These are phyloP conservation scores for Beta macrorhiza DNA, from an alignment of 179 eudicot species.

Conservation along the genomic window DNA sequence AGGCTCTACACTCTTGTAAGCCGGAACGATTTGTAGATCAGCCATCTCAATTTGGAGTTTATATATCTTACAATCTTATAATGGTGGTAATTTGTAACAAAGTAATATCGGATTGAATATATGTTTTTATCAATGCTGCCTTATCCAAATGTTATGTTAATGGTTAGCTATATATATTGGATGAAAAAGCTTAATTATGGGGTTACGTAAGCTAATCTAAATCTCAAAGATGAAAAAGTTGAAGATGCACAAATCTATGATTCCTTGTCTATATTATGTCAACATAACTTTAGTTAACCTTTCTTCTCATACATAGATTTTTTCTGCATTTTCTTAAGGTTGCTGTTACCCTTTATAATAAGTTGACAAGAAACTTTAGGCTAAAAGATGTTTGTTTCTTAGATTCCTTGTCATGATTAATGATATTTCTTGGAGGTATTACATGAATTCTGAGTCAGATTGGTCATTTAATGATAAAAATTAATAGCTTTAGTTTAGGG, in stretches of 20 bases:
- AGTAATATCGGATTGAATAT: background rate
- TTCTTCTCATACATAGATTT: constrained; percentile 4
- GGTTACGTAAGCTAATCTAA: constrained; percentile 25
- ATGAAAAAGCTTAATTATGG: background rate
- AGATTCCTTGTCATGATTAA: constrained; percentile 26
- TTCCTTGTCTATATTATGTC: constrained; percentile 20
- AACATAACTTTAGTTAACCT: constrained; percentile 21
- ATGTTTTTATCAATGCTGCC: background rate
- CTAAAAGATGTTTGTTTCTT: constrained; percentile 26
- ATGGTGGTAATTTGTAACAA: background rate
- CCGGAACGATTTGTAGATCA: constrained; percentile 65
- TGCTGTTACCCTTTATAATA: constrained; percentile 10
- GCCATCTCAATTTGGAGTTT: constrained; percentile 27
- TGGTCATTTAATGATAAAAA: background rate
- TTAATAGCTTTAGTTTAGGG: constrained; percentile 4
- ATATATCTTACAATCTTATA: background rate
- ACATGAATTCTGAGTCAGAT: constrained; percentile 36
- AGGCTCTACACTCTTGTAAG: constrained; percentile 71
- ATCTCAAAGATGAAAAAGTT: constrained; percentile 7
- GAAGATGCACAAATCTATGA: background rate
- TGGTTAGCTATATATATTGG: constrained; percentile 16
- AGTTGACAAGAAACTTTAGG: constrained; percentile 29
- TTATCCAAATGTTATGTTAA: constrained; percentile 23
- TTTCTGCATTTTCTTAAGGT: constrained; percentile 26
- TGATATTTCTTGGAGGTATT: constrained; percentile 8